These are phyloP conservation scores for Colletotrichum higginsianum DNA, from an alignment of 2,329 filamentous ascomycete genomes.

Conservation along the genomic window DNA sequence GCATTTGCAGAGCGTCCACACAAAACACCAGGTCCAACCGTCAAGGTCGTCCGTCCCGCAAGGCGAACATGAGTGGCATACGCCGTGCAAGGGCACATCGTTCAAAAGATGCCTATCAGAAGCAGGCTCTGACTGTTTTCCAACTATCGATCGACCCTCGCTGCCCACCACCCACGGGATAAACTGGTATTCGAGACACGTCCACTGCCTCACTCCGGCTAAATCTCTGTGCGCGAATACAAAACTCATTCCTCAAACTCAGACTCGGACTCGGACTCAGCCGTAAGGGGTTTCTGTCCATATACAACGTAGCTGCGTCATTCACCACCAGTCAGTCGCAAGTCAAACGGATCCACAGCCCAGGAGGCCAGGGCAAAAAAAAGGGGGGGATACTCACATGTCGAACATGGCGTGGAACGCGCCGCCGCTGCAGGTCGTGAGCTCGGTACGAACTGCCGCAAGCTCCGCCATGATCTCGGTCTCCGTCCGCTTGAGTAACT, in stretches of 20 bases:
- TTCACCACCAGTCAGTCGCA: not conserved
- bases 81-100: too few species aligned
- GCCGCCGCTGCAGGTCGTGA: constrained; percentile 44
- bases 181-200: too few species aligned
- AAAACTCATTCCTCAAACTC: not conserved
- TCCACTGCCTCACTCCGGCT: not conserved
- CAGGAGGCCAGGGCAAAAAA: not conserved
- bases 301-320: constrained; percentile 4
- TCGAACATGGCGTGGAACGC: constrained; percentile 50
- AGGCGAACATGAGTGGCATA: too few species aligned
- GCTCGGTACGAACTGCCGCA: constrained; percentile 46
- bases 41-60: too few species aligned
- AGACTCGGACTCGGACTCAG: not conserved
- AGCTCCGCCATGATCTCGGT: constrained; percentile 44
- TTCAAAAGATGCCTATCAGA: too few species aligned
- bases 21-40: too few species aligned
- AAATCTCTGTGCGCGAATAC: not conserved
- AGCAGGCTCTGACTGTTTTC: too few species aligned
- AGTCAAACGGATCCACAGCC: too few species aligned
- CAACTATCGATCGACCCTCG: too few species aligned
- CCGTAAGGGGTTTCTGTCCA: not conserved
- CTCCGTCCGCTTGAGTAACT: constrained; percentile 48
- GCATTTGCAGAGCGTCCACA: too few species aligned
- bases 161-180: too few species aligned
- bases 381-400: constrained; percentile 43